Conservation (phyloP, 2,329 filamentous ascomycete genomes). For the Fragosphaeria purpurea region DNA sequence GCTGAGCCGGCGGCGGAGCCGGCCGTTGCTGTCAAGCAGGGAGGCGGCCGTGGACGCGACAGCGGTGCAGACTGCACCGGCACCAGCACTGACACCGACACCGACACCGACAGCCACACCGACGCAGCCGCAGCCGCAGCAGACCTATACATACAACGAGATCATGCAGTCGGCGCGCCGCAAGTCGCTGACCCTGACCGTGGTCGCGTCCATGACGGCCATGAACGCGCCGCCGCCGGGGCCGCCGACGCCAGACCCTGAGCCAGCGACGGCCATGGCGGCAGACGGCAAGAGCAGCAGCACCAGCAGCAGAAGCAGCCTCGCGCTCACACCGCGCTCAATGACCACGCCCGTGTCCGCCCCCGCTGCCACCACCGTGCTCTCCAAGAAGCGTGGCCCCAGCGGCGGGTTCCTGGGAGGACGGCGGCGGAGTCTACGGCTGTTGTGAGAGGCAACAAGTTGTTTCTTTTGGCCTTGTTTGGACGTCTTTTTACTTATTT, state of each 20-base stretch:
- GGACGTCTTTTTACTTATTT: not conserved
- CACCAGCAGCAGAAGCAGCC: no score
- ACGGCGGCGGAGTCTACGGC: conserved; percentile 6
- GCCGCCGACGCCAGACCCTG: conserved; percentile 9
- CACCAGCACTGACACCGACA: no score
- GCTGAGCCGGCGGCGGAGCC: conserved; percentile 19
- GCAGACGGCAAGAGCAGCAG: conserved; percentile 3
- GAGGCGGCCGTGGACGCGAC: not conserved
- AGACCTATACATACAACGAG: conserved; percentile 36
- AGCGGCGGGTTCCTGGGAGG: no score
- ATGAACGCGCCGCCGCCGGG: conserved; percentile 29
- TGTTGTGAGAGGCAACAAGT: not conserved
- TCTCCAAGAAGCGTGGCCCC: no score
- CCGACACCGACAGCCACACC: no score
- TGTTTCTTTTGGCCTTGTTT: not conserved
- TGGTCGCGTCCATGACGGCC: conserved; percentile 18
- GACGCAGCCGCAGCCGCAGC: no score
- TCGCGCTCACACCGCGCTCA: no score
- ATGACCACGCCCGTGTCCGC: no score
- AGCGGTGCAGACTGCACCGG: no score
- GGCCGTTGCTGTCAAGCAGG: not conserved
- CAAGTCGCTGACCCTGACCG: conserved; percentile 9
- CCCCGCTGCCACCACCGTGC: no score
- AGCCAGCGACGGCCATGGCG: not conserved
- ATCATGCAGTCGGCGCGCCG: conserved; percentile 24